Conservation (phyloP, 2,329 filamentous ascomycete species). For the Pseudogymnoascus sp. region DNA sequence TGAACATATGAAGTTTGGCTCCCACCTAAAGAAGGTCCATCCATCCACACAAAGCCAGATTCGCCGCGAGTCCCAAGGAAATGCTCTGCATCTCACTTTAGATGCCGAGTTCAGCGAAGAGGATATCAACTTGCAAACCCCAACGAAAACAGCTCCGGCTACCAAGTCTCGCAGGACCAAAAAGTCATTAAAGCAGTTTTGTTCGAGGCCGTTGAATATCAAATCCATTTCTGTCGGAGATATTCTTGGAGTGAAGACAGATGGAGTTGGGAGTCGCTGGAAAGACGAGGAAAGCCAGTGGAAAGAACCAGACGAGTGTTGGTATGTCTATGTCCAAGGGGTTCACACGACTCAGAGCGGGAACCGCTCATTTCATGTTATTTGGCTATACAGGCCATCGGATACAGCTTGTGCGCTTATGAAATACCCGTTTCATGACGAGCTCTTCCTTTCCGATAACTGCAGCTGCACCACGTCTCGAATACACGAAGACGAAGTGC, state of each 20-base stretch:
- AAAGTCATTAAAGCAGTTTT: slow-evolving; percentile 19
- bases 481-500: slow-evolving; percentile 48
- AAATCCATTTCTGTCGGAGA: slow-evolving; percentile 45
- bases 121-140: background rate
- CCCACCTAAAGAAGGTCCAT: slow-evolving; percentile 38
- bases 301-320: slow-evolving; percentile 43
- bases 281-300: slow-evolving; percentile 39
- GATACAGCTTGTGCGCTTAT: slow-evolving; percentile 64
- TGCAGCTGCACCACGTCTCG: slow-evolving; percentile 54
- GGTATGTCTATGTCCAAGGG: slow-evolving; percentile 63
- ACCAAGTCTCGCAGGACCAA: background rate
- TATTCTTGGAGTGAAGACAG: slow-evolving; percentile 40
- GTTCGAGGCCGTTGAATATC: slow-evolving; percentile 30
- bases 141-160: background rate
- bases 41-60: slow-evolving; percentile 24
- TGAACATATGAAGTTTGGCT: slow-evolving; percentile 51
- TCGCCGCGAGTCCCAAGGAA: slow-evolving; percentile 21
- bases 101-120: background rate
- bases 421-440: slow-evolving; percentile 62
- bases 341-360: slow-evolving; percentile 35
- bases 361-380: slow-evolving; percentile 47
- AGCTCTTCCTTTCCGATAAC: slow-evolving; percentile 69
- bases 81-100: slow-evolving; percentile 12
- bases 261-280: slow-evolving; percentile 47
- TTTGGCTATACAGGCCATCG: slow-evolving; percentile 65